These are phyloP conservation scores for Solanum sparsipilum DNA, from an alignment of 257 asterid species.

Conservation along the genomic window DNA sequence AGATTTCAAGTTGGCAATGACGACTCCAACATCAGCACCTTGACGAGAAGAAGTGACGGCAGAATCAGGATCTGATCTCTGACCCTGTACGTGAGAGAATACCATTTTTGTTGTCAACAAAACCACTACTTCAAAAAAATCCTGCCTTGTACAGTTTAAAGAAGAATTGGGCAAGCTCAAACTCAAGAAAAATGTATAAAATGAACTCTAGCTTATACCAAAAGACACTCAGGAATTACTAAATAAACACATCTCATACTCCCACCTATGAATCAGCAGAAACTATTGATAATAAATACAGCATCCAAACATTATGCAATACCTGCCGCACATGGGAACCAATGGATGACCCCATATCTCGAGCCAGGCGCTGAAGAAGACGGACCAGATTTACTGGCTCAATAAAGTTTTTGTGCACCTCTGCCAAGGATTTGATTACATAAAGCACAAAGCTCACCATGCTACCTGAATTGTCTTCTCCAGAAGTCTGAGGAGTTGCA, in stretches of 20 bases:
- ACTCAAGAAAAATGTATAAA: not conserved
- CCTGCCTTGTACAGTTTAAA: not conserved
- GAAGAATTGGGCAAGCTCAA: not conserved
- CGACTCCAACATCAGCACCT: slow-evolving; percentile 87
- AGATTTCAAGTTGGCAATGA: slow-evolving; percentile 69
- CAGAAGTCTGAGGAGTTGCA: slow-evolving; percentile 81
- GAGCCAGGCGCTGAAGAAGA: slow-evolving; percentile 91
- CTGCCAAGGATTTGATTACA: slow-evolving; percentile 75
- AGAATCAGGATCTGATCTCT: slow-evolving; percentile 83
- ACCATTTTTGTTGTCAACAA: not conserved
- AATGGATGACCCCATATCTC: slow-evolving; percentile 78
- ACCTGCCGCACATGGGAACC: slow-evolving; percentile 80
- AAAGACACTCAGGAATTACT: not conserved
- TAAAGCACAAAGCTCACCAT: slow-evolving; percentile 92
- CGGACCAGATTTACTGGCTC: slow-evolving; percentile 79
- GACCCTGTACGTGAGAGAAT: slow-evolving; percentile 44
- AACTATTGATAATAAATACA: not conserved
- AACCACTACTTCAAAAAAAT: not conserved
- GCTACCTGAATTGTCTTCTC: slow-evolving; percentile 87
- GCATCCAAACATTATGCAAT: slow-evolving; percentile 15
- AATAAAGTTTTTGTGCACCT: slow-evolving; percentile 80
- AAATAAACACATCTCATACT: not conserved
- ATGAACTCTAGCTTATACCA: not conserved
- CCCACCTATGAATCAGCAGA: not conserved
- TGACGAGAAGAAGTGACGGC: slow-evolving; percentile 95